Evolutionary conservation across 768 basidiomycete species (phyloP), one percentile per base, ranked within the genome.

Genomic region (Exidia glandulosa): DNA sequence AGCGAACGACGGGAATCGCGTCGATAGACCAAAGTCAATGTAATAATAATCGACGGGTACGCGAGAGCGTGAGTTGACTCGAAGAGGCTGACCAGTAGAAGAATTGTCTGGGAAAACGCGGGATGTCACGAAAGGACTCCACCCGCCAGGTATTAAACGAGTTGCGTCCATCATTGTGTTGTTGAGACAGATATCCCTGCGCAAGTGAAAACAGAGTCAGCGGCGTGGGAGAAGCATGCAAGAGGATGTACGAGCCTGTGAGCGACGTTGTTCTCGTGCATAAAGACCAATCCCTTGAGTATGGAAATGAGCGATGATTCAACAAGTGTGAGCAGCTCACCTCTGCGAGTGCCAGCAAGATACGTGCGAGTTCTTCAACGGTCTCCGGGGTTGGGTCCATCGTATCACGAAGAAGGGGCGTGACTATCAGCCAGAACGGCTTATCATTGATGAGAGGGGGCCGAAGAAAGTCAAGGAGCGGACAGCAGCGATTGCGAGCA

Each of bases 21-120:
- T 60, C 2, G 69, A 70, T 10, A 67, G 62, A 3, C 68, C 68
- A 30, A 67, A 69, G 59, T 70, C 70, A 30, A 66, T 60, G 57
- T 58, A 66, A 55, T 69, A 69, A 59, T 70, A 70, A 9, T 50
- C 62, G n/a, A 67, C 58, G 2, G 59, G 55, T 2, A 12, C 27
- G 1, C 23, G 55, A 32, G 13, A 34, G 36, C 36, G 36, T 37
- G 36, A 12, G 10, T 37, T 37, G 36, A 10, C 12, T 37, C 36
- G 36, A 37, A 10, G 36, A 37, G 12, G 36, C 36, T 37, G 36
- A 12, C 36, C 36, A 37, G 3, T 10, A 12, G 36, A 37, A 37
- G 19, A 37, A 37, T 10, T 10, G 36, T 37, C 63, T 47, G 10
- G 67, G 66, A 45, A 45, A 19, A 14, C 16, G 41, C 16, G 16